These are phyloP conservation scores for Malus asiatica DNA, from an alignment of 306 rosid species.

Conservation along the genomic window DNA sequence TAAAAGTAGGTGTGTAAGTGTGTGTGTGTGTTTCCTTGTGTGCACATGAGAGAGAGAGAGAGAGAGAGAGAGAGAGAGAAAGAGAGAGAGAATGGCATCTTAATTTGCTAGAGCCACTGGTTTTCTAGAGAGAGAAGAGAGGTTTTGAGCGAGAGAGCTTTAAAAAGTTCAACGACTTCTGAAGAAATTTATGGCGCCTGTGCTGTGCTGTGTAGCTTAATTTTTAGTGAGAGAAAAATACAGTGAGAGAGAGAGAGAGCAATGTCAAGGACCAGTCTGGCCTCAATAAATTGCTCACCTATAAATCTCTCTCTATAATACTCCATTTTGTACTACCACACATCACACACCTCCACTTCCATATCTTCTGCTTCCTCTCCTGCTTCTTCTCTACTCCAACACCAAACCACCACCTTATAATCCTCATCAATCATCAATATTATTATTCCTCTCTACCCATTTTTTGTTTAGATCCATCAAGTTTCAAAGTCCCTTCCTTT, in stretches of 20 bases:
- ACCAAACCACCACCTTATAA: neutral
- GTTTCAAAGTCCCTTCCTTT: neutral
- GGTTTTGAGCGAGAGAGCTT: neutral
- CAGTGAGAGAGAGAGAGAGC: constrained; percentile 15
- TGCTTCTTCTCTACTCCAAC: neutral
- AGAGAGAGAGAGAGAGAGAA: constrained; percentile 6
- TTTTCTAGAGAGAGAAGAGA: neutral
- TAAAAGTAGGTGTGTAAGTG: constrained; percentile 26
- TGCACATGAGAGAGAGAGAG: constrained; percentile 11
- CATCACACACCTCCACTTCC: neutral
- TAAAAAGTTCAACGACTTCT: constrained; percentile 48
- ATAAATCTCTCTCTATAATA: constrained; percentile 45
- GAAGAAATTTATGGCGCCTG: constrained; percentile 40
- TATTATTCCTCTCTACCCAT: neutral
- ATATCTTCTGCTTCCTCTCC: neutral
- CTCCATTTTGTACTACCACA: constrained; percentile 21
- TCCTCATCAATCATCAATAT: neutral
- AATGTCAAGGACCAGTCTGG: constrained; percentile 41
- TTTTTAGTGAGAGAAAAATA: neutral
- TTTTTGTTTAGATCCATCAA: constrained; percentile 2
- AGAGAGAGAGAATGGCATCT: neutral
- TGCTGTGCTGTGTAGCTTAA: constrained; percentile 23
- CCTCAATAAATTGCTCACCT: constrained; percentile 51
- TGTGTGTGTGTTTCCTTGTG: neutral
- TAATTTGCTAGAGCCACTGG: constrained; percentile 1